Conservation (phyloP, 2,329 filamentous ascomycete species). For the Rhexocercosporidium sp. region DNA sequence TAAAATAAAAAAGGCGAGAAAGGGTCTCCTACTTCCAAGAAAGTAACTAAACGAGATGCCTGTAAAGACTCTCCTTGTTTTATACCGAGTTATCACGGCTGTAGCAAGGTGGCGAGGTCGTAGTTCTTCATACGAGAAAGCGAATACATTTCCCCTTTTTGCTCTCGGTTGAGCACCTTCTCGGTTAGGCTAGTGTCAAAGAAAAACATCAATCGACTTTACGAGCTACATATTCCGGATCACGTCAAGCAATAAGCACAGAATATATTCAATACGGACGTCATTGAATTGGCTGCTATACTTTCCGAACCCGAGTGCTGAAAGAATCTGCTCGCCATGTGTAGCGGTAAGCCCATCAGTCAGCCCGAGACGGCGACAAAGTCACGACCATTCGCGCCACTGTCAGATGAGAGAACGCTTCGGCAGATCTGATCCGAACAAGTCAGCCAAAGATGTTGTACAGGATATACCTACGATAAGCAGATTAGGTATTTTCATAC, state of each 20-base stretch:
- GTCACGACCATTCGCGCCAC: neutral
- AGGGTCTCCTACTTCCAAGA: too few relatives aligned
- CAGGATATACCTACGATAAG: too few relatives aligned
- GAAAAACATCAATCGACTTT: neutral
- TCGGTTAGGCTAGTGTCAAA: neutral
- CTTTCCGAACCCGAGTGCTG: neutral
- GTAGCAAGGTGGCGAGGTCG: neutral
- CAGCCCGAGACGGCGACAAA: neutral
- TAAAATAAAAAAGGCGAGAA: too few relatives aligned
- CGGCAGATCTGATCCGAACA: neutral
- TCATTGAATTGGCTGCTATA: neutral
- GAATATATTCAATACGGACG: neutral
- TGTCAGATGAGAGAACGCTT: neutral
- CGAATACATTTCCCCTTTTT: neutral
- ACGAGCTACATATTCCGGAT: too few relatives aligned
- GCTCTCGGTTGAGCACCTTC: constrained; percentile 1
- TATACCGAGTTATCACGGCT: neutral
- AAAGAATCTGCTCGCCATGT: too few relatives aligned
- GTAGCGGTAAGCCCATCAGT: neutral
- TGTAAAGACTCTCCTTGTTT: neutral
- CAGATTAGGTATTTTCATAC: too few relatives aligned
- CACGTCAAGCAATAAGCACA: neutral
- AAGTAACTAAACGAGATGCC: too few relatives aligned
- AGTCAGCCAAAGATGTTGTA: too few relatives aligned
- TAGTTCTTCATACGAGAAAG: neutral